Evolutionary conservation across 2,329 filamentous ascomycete species (phyloP).

Genomic region (Venturiaceae sp.): DNA sequence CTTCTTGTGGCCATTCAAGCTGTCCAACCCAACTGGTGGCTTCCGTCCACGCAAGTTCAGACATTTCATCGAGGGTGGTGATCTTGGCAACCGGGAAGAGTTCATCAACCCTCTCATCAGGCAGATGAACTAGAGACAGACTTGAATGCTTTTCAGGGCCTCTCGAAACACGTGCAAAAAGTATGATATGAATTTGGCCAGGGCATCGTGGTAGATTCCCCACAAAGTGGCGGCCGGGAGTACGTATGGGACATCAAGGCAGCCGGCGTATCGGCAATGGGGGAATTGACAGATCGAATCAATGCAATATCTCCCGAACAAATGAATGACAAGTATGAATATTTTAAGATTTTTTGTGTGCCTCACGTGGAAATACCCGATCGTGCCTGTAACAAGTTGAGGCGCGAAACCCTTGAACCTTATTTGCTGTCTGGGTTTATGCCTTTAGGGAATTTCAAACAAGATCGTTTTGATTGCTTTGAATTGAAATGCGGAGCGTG

Average conservation of each 20-base stretch:
- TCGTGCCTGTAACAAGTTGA: not conserved
- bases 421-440: not conserved
- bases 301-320: not conserved
- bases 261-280: not conserved
- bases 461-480: not conserved
- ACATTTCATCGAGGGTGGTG: slow-evolving; percentile 98
- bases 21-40: slow-evolving; percentile 93
- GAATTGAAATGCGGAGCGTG: not conserved
- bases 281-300: not conserved
- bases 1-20: slow-evolving; percentile 99
- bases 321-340: not conserved
- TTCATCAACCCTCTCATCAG: slow-evolving; percentile 93
- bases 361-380: not conserved
- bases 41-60: slow-evolving; percentile 98
- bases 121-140: slow-evolving; percentile 84
- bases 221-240: not conserved
- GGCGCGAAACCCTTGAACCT: not conserved
- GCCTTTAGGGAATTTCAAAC: not conserved
- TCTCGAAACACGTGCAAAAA: not conserved
- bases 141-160: not conserved
- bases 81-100: slow-evolving; percentile 97
- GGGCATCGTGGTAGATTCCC: not conserved
- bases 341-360: not conserved
- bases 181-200: not conserved
- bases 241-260: not conserved